phyloP scores from a whole-genome alignment of 805 yeast genomes.

The Candida oleophila region DNA sequence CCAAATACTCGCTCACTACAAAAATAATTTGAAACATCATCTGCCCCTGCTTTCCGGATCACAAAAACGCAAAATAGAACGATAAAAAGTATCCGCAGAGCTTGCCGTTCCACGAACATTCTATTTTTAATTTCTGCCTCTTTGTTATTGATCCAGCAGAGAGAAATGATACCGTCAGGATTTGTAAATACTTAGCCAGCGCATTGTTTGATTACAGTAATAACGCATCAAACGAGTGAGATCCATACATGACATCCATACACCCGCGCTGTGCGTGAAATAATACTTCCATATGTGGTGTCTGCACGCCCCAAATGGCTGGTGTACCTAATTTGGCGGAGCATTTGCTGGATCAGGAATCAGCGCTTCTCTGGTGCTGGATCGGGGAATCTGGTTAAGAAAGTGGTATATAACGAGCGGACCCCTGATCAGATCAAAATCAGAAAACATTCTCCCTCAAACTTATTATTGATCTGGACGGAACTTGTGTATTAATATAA shows the following conservation, averaged over 20 bases:
- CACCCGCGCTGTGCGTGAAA: neutral
- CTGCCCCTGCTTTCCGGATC: neutral
- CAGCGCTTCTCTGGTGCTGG: constrained; percentile 8
- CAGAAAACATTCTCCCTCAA: neutral
- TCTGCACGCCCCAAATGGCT: constrained; percentile 7
- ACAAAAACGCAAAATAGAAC: neutral
- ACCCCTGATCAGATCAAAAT: constrained; percentile 6
- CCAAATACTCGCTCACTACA: neutral
- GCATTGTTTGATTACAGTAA: neutral
- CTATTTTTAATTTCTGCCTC: constrained; percentile 1
- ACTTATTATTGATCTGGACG: too few species aligned
- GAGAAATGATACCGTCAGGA: neutral
- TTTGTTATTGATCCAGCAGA: neutral
- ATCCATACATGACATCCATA: neutral
- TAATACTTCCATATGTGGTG: neutral
- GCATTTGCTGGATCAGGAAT: constrained; percentile 9
- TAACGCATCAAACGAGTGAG: neutral
- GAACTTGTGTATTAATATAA: too few species aligned
- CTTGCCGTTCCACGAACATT: neutral
- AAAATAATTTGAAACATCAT: neutral
- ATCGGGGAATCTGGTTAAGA: constrained; percentile 8
- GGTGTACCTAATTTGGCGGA: constrained; percentile 6
- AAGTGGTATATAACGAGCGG: constrained; percentile 4
- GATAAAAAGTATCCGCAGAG: neutral
- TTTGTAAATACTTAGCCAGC: neutral